Conservation (phyloP, 2,329 filamentous ascomycete genomes). For the Aureobasidium zeae region DNA sequence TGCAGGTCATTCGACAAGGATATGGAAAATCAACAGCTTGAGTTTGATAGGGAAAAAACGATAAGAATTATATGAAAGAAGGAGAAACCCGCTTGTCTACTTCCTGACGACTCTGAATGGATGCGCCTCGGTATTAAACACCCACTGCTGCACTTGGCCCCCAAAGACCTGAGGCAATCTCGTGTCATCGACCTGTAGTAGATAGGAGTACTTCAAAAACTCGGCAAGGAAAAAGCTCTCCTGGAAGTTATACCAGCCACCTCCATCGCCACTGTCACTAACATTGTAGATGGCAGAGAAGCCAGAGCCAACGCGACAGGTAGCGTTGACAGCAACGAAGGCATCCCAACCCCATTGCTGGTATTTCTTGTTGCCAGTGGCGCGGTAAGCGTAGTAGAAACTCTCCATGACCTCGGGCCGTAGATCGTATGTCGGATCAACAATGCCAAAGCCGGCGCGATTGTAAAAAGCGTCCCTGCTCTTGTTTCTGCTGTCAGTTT, state of each 20-base stretch:
- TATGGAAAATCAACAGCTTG: too few species aligned
- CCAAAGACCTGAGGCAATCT: conserved; percentile 1
- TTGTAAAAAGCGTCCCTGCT: conserved; percentile 56
- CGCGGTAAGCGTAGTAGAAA: conserved; percentile 78
- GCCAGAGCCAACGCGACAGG: conserved; percentile 54
- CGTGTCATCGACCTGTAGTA: conserved; percentile 46
- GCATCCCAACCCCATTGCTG: conserved; percentile 78
- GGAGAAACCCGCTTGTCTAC: too few species aligned
- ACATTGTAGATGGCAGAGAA: conserved; percentile 60
- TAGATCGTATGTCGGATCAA: conserved; percentile 52
- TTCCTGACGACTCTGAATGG: conserved; percentile 49
- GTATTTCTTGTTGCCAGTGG: conserved; percentile 65
- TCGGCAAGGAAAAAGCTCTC: conserved; percentile 87
- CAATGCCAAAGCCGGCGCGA: conserved; percentile 61
- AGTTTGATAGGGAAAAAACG: too few species aligned
- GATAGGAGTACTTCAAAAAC: conserved; percentile 73
- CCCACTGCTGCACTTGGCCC: conserved; percentile 33
- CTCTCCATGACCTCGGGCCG: conserved; percentile 72
- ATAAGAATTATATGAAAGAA: too few species aligned
- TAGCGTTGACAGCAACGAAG: conserved; percentile 58
- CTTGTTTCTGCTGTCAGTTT: conserved; percentile 21
- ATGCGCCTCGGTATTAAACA: conserved; percentile 59
- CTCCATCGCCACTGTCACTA: conserved; percentile 43
- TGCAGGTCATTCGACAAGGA: too few species aligned
- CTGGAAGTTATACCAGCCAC: conserved; percentile 62